Evolutionary conservation across 495 filamentous ascomycete species (phyloP).

Genomic region (Penicillium bialowiezense): DNA sequence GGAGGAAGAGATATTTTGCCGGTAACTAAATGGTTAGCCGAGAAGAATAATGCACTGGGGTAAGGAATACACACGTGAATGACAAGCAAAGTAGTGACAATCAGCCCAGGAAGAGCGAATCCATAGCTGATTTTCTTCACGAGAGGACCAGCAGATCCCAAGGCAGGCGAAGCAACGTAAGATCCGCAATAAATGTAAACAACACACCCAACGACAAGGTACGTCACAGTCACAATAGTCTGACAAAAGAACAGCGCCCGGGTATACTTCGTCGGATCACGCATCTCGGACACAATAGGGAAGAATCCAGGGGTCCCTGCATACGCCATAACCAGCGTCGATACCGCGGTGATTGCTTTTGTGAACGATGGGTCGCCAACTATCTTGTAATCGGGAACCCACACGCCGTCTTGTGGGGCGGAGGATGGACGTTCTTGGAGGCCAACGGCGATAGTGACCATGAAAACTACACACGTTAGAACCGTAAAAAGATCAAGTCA

Average conservation of each 20-base stretch:
- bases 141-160: slow-evolving; percentile 57
- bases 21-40: slow-evolving; percentile 28
- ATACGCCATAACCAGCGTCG: slow-evolving; percentile 66
- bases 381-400: slow-evolving; percentile 32
- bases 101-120: slow-evolving; percentile 60
- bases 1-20: slow-evolving; percentile 59
- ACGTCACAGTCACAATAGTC: slow-evolving; percentile 54
- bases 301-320: slow-evolving; percentile 65
- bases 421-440: slow-evolving; percentile 43
- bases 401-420: slow-evolving; percentile 29
- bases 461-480: slow-evolving; percentile 53
- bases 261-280: slow-evolving; percentile 58
- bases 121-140: slow-evolving; percentile 72
- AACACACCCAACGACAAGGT: slow-evolving; percentile 61
- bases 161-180: slow-evolving; percentile 65
- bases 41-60: too few relatives aligned
- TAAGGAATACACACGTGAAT: slow-evolving; percentile 33
- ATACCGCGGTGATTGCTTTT: slow-evolving; percentile 54
- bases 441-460: slow-evolving; percentile 68
- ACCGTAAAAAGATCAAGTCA: slow-evolving; percentile 16
- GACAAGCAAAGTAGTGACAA: slow-evolving; percentile 28
- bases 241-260: slow-evolving; percentile 50
- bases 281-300: slow-evolving; percentile 72
- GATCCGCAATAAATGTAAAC: slow-evolving; percentile 69
- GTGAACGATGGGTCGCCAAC: slow-evolving; percentile 26